Conservation (phyloP, 192 early-diverging fungal genomes). For the Linnemannia schmuckeri region DNA sequence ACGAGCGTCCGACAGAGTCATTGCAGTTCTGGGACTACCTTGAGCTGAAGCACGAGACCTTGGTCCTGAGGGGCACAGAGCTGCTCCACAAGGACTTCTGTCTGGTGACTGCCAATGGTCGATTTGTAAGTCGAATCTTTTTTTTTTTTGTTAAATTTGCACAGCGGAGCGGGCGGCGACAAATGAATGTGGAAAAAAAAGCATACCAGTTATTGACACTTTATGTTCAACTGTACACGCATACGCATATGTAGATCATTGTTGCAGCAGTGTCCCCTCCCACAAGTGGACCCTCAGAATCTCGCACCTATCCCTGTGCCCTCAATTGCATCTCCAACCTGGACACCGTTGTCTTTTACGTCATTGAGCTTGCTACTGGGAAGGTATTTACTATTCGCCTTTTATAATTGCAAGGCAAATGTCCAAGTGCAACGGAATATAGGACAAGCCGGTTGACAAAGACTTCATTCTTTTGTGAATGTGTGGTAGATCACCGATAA, state of each 20-base stretch:
- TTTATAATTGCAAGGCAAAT: background rate
- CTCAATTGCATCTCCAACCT: slow-evolving; percentile 62
- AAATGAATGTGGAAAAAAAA: background rate
- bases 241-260: slow-evolving; percentile 61
- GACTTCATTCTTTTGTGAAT: background rate
- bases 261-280: slow-evolving; percentile 67
- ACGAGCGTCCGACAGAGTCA: slow-evolving; percentile 16
- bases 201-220: background rate
- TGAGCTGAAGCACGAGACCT: slow-evolving; percentile 46
- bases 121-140: slow-evolving; percentile 58
- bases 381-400: slow-evolving; percentile 52
- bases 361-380: slow-evolving; percentile 71
- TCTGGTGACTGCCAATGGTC: slow-evolving; percentile 67
- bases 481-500: slow-evolving; percentile 66
- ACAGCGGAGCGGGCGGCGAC: background rate
- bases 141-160: background rate
- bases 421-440: background rate
- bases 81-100: slow-evolving; percentile 75
- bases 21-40: slow-evolving; percentile 46
- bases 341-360: slow-evolving; percentile 77
- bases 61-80: slow-evolving; percentile 51
- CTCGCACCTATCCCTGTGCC: slow-evolving; percentile 61
- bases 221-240: background rate
- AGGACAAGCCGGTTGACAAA: background rate
- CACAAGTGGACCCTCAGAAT: slow-evolving; percentile 44